phyloP scores from a whole-genome alignment of 108 stramenopile species.

The Heterococcus sp. region DNA sequence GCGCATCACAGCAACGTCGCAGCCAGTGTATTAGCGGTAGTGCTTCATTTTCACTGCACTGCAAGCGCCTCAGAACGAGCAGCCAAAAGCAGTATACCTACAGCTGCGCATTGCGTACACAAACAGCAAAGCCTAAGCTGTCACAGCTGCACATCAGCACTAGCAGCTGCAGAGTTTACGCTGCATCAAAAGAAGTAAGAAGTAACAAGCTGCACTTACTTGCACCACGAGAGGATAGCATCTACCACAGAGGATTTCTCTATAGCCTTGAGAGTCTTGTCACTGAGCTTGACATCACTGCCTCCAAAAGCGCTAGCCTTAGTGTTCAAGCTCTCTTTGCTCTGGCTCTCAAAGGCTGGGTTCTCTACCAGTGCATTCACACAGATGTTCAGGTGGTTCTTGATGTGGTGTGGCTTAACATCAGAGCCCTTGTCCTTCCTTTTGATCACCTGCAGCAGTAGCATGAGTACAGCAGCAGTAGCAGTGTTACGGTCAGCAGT shows the following conservation, averaged over 20 bases:
- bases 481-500: not conserved
- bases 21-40: no score
- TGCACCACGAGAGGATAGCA: not conserved
- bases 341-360: slow-evolving; percentile 92
- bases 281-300: slow-evolving; percentile 66
- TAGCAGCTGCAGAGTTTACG: not conserved
- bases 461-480: not conserved
- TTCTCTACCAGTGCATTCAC: slow-evolving; percentile 95
- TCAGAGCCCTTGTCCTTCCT: slow-evolving; percentile 92
- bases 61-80: no score
- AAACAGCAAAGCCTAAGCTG: no score
- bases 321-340: slow-evolving; percentile 92
- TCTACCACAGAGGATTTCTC: slow-evolving; percentile 90
- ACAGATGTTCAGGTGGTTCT: slow-evolving; percentile 89
- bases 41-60: no score
- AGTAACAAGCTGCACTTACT: not conserved
- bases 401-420: slow-evolving; percentile 82
- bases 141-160: no score
- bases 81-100: no score
- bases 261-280: slow-evolving; percentile 56
- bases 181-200: not conserved
- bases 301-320: slow-evolving; percentile 68
- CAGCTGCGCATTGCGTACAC: no score
- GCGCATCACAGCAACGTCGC: slow-evolving; percentile 51
- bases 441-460: slow-evolving; percentile 56